phyloP scores from a whole-genome alignment of 164 flowering plant genomes.

The Nymphaea colorata region DNA sequence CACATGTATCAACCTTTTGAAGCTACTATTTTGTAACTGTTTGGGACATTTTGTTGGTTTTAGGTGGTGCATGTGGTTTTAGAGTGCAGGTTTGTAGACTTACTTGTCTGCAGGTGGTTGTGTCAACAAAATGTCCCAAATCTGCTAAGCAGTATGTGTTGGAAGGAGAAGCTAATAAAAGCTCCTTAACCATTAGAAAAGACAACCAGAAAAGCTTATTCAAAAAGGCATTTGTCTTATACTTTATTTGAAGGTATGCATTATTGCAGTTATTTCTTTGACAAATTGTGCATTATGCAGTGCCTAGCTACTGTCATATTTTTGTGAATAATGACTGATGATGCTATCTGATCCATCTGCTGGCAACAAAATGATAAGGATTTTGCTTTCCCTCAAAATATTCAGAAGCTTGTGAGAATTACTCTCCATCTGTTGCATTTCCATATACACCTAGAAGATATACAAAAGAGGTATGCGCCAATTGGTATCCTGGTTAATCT shows the following conservation, averaged over 20 bases:
- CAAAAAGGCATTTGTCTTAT: conserved; percentile 88
- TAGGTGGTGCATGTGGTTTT: too few relatives aligned
- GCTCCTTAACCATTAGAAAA: conserved; percentile 76
- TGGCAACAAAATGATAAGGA: conserved; percentile 74
- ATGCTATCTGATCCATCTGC: not conserved
- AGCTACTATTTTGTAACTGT: too few relatives aligned
- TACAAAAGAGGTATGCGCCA: conserved; percentile 67
- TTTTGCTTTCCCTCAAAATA: conserved; percentile 83
- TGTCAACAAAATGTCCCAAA: conserved; percentile 86
- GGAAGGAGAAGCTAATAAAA: conserved; percentile 92
- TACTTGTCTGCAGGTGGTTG: conserved; percentile 45
- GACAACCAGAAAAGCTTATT: conserved; percentile 72
- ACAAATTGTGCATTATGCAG: not conserved
- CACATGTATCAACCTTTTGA: too few relatives aligned
- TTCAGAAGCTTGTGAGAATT: conserved; percentile 89
- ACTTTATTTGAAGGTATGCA: conserved; percentile 66
- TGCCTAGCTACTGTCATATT: not conserved
- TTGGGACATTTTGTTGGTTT: too few relatives aligned
- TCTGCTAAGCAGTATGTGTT: conserved; percentile 95
- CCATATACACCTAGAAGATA: conserved; percentile 83
- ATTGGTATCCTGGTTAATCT: too few relatives aligned
- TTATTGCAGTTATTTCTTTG: not conserved
- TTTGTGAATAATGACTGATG: not conserved
- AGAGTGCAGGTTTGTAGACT: too few relatives aligned
- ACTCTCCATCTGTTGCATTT: conserved; percentile 93